Evolutionary conservation across 768 basidiomycete species (phyloP).

Genomic region (Kwoniella mangroviensis): DNA sequence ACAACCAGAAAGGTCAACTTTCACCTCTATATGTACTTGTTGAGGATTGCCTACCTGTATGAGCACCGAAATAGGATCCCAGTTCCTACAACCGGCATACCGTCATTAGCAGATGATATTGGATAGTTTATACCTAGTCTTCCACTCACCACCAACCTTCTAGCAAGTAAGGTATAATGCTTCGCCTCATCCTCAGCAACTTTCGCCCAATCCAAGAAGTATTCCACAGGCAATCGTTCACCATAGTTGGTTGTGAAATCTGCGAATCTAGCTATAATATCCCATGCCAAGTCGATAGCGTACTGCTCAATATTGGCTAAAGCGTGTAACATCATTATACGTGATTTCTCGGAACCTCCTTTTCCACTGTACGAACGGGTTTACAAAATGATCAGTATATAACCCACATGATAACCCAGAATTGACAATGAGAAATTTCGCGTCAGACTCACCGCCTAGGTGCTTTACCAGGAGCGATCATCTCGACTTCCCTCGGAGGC

Average conservation of each 20-base stretch:
- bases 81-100: conserved; percentile 46
- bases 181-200: conserved; percentile 80
- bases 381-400: neutral
- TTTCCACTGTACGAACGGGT: conserved; percentile 56
- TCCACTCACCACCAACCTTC: conserved; percentile 67
- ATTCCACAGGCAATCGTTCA: conserved; percentile 69
- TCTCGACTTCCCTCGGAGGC: conserved; percentile 67
- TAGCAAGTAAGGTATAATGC: conserved; percentile 74
- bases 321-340: conserved; percentile 77
- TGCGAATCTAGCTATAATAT: conserved; percentile 79
- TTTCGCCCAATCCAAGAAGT: conserved; percentile 80
- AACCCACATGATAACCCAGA: neutral
- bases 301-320: conserved; percentile 86
- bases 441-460: conserved; percentile 57
- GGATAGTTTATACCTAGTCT: no score
- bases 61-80: conserved; percentile 71
- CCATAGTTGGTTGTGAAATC: conserved; percentile 56
- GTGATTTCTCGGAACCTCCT: conserved; percentile 63
- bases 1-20: neutral
- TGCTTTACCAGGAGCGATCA: conserved; percentile 67
- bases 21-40: neutral
- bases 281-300: conserved; percentile 89
- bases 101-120: no score
- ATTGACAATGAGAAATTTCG: neutral
- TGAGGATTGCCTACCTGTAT: conserved; percentile 28